Evolutionary conservation across 2,329 filamentous ascomycete genomes (phyloP).

Genomic region (Graphilbum fragrans): DNA sequence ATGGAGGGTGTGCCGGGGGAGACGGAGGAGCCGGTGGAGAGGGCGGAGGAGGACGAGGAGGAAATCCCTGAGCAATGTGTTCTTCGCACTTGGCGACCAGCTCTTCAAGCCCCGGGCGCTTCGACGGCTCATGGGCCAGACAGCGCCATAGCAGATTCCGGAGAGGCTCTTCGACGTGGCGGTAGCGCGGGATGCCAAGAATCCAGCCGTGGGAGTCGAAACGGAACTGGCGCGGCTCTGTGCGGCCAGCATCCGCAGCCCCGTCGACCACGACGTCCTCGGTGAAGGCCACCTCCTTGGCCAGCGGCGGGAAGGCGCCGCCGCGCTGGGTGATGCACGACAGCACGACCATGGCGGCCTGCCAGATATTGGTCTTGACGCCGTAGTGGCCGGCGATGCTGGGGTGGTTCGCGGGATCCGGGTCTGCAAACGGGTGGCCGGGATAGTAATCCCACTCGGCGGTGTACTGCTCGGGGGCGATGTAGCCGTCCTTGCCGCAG

Average conservation of each 20-base stretch:
- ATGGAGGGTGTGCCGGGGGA: no score
- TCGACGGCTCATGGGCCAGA: constrained; percentile 3
- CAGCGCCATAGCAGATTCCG: no score
- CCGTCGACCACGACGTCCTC: background rate
- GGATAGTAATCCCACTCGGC: constrained; percentile 11
- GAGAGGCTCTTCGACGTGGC: no score
- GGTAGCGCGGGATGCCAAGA: background rate
- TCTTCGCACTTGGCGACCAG: background rate
- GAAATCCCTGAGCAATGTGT: background rate
- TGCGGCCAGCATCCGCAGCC: background rate
- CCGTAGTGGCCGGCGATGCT: constrained; percentile 9
- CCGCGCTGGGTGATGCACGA: constrained; percentile 2
- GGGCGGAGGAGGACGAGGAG: no score
- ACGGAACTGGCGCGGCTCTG: background rate
- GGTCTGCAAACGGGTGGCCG: background rate
- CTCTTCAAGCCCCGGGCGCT: constrained; percentile 5
- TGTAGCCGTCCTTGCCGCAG: constrained; percentile 3
- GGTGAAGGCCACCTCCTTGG: background rate
- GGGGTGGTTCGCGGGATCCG: background rate
- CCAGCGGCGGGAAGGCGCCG: background rate
- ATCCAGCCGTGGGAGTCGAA: constrained; percentile 1
- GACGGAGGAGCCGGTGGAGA: no score
- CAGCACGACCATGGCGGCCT: constrained; percentile 5
- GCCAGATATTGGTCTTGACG: constrained; percentile 9
- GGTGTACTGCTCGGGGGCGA: constrained; percentile 10